Percentiles rank a stretch among this genome's conserved stretches.
Evolutionary conservation across 306 rosid genomes (phyloP).

Genomic region (Rosa lucieae): DNA sequence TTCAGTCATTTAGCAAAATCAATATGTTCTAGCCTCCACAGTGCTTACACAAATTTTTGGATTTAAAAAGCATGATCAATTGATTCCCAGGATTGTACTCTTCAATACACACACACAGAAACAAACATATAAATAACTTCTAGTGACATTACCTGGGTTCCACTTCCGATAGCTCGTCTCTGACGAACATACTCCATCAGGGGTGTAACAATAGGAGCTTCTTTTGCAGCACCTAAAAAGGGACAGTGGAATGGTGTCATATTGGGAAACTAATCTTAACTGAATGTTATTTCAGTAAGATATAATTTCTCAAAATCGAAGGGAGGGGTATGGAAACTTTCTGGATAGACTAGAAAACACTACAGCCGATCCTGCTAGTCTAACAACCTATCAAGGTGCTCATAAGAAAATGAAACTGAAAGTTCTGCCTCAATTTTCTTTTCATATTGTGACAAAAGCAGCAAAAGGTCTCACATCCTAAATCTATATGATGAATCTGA

Average conservation of each 20-base stretch:
- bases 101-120: neutral
- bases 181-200: constrained; percentile 91
- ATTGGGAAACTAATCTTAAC: constrained; percentile 2
- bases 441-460: no score
- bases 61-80: neutral
- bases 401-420: neutral
- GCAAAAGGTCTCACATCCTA: neutral
- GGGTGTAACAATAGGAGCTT: constrained; percentile 74
- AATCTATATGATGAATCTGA: neutral
- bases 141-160: constrained; percentile 58
- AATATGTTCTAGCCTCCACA: neutral
- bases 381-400: neutral
- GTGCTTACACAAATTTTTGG: neutral
- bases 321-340: neutral
- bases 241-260: constrained; percentile 15
- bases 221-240: constrained; percentile 72
- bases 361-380: neutral
- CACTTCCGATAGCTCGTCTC: constrained; percentile 61
- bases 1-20: neutral
- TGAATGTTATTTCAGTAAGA: constrained; percentile 2
- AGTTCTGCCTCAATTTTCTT: neutral
- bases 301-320: neutral
- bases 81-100: neutral
- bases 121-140: neutral
- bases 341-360: neutral